Base-by-base conservation (phyloP, 2,329 filamentous ascomycete species). In the Lachnellula occidentalis region DNA sequence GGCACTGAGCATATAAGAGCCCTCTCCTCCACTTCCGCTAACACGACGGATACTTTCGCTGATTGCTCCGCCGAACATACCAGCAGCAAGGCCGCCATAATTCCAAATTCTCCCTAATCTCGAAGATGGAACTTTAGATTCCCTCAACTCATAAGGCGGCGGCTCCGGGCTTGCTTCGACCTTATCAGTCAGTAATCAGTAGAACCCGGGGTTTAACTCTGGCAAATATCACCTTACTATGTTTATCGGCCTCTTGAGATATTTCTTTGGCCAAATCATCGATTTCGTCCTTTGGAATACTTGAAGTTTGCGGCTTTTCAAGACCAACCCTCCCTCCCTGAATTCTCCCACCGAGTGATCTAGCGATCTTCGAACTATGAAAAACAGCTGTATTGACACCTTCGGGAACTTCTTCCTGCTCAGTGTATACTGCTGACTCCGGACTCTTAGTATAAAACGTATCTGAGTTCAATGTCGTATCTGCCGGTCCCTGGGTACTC, bases 61-160 rank as follows among this genome's bases (percentile, higher is more conserved):
- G 57, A 96, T 83, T 27, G 92, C 92, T 1, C 94, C 94, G 64
- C 95, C 89, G 7, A 96, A 84, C 92, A 99, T 96, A 46, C 92
- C 95, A 1, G 91, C 92, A 24, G 91, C 94, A 5, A 99, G 79
- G 0, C 94, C 91, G 53, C 90, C 83, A 68, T 97, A 99, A 71
- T 99, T 95, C 89, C 92, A 96, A 22, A 99, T 74, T 53, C 94
- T 82, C 43, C 92, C 87, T 50, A 99, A 73, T 4, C 94, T 85
- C 7, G 91, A 90, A 0, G 94, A 88, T 1, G 94, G 94, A 0
- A 99, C 92, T 59, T 85, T 86, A 9, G 94, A 99, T 67, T 97
- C 92, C 53, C 87, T 81, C 69, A 99, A 83, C 57, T 87, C 78
- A 66, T 95, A 90, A 4, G 70, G 61, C 11, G 70, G 64, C 34